phyloP scores from a whole-genome alignment of 2,329 filamentous ascomycete genomes.

The Ceratocystis cubensis region DNA sequence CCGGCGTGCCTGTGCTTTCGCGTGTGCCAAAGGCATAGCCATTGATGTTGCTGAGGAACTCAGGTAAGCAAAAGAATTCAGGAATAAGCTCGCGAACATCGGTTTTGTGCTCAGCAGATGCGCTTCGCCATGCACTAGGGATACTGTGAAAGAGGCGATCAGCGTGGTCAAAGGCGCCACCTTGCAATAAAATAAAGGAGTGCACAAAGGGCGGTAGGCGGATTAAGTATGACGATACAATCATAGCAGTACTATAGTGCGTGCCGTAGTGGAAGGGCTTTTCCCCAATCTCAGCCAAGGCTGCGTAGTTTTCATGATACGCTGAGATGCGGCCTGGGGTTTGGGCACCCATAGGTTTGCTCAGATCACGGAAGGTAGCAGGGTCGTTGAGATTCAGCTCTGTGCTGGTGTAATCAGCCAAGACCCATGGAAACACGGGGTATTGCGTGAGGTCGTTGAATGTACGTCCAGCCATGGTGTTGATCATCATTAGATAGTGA shows the following conservation, averaged over 20 bases:
- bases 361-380: constrained; percentile 75
- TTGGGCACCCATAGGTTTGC: constrained; percentile 94
- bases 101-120: constrained; percentile 78
- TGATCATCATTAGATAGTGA: constrained; percentile 96
- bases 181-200: constrained; percentile 85
- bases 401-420: constrained; percentile 90
- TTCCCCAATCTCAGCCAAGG: constrained; percentile 83
- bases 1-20: constrained; percentile 65
- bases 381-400: constrained; percentile 80
- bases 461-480: constrained; percentile 89
- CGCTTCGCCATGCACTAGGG: constrained; percentile 78
- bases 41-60: constrained; percentile 90
- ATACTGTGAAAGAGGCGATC: constrained; percentile 93
- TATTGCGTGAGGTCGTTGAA: constrained; percentile 99
- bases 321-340: constrained; percentile 61
- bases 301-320: constrained; percentile 72
- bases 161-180: constrained; percentile 91
- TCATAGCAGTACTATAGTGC: constrained; percentile 98
- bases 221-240: constrained; percentile 91
- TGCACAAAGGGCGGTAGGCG: constrained; percentile 92
- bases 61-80: constrained; percentile 93
- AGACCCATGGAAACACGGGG: constrained; percentile 92
- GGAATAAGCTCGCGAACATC: constrained; percentile 92
- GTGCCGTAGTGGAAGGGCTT: constrained; percentile 95
- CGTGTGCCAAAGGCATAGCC: constrained; percentile 83